Percentiles rank a stretch among this genome's conserved stretches.
Conservation (phyloP, 2,329 filamentous ascomycete species). For the Didymella sp. region DNA sequence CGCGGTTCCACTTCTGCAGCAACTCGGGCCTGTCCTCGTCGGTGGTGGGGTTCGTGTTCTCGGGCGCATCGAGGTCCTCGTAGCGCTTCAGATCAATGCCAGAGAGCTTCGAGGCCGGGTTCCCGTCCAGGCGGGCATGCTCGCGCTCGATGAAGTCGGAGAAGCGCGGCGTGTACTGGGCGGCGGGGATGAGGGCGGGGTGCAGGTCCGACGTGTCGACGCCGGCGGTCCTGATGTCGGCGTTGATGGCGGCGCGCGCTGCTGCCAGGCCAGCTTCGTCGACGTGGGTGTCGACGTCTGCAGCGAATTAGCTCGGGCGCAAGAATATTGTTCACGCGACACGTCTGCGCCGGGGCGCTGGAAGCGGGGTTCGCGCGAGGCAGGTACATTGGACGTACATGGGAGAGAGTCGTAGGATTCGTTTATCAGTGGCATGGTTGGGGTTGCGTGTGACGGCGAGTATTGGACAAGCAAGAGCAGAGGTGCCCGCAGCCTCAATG, state of each 20-base stretch:
- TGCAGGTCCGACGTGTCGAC: conserved; percentile 60
- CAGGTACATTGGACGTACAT: conserved; percentile 62
- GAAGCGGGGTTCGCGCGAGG: conserved; percentile 1
- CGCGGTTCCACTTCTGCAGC: conserved; percentile 57
- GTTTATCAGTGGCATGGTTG: conserved; percentile 69
- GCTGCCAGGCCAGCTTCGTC: conserved; percentile 67
- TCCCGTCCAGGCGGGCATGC: conserved; percentile 69
- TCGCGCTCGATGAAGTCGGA: conserved; percentile 72
- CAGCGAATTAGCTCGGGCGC: conserved; percentile 26
- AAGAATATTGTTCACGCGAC: neutral
- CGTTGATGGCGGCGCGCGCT: conserved; percentile 80
- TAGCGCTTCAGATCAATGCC: conserved; percentile 82
- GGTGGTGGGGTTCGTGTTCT: conserved; percentile 47
- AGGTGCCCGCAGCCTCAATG: neutral
- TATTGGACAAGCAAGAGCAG: neutral
- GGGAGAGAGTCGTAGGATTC: conserved; percentile 81
- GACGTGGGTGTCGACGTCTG: conserved; percentile 83
- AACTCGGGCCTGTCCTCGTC: conserved; percentile 49
- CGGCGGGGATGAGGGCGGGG: conserved; percentile 62
- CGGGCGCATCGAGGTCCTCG: conserved; percentile 72
- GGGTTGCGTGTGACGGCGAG: conserved; percentile 8
- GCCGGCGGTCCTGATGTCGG: conserved; percentile 64
- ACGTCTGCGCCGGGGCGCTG: too few relatives aligned
- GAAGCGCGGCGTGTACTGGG: conserved; percentile 62
- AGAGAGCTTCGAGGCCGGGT: conserved; percentile 56